A percentile compares a stretch with the other conserved stretches of the same genome.
Conservation (phyloP, 352 stramenopile genomes). For the Elongisporangium senticosum region DNA sequence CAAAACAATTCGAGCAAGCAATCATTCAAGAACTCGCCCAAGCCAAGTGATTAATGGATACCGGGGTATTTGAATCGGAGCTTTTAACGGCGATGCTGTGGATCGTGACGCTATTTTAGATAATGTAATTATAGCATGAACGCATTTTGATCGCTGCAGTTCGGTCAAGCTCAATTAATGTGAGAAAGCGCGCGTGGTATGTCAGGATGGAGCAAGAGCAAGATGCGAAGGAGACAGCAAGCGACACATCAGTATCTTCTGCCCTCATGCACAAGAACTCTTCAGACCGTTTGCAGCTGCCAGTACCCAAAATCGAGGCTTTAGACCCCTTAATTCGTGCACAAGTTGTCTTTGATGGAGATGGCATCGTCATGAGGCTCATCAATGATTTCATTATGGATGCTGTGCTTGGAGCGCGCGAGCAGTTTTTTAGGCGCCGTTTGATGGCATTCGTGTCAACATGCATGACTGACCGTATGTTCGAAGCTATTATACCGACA, state of each 20-base stretch:
- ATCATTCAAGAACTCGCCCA: slow-evolving; percentile 42
- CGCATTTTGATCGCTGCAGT: no score
- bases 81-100: neutral
- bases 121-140: no score
- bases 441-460: slow-evolving; percentile 23
- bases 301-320: neutral
- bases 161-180: neutral
- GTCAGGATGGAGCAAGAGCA: slow-evolving; percentile 11
- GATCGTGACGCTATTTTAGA: no score
- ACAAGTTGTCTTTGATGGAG: slow-evolving; percentile 2
- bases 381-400: slow-evolving; percentile 17
- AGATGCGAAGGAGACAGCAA: slow-evolving; percentile 13
- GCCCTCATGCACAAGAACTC: neutral
- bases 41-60: slow-evolving; percentile 5
- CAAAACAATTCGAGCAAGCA: slow-evolving; percentile 37
- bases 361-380: slow-evolving; percentile 8
- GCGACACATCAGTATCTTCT: neutral
- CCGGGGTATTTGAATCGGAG: neutral
- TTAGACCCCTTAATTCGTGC: neutral
- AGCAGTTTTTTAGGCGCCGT: slow-evolving; percentile 15
- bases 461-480: slow-evolving; percentile 2
- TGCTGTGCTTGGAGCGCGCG: slow-evolving; percentile 15
- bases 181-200: neutral
- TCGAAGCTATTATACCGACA: neutral
- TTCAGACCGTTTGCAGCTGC: neutral